These are phyloP conservation scores for Penicillium paxilli DNA, from an alignment of 495 filamentous ascomycete species.

Conservation along the genomic window DNA sequence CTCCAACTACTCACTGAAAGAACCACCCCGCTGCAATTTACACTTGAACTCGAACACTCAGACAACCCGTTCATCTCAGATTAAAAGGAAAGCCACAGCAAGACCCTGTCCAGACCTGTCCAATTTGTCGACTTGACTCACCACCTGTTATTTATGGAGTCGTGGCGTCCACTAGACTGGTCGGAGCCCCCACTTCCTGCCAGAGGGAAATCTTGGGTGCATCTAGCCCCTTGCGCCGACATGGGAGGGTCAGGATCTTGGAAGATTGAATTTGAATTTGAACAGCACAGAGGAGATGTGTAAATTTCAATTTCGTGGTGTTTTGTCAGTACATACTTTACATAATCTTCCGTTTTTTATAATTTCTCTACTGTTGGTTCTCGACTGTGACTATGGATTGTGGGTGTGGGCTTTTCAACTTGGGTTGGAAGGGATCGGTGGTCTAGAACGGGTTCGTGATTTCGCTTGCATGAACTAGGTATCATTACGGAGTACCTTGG, in stretches of 20 bases:
- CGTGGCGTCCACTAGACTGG: constrained; percentile 20
- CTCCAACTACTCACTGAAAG: not conserved
- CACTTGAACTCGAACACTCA: too few species aligned
- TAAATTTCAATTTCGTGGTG: not conserved
- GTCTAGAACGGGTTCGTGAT: not conserved
- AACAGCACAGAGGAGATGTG: not conserved
- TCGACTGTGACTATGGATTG: not conserved
- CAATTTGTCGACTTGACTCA: constrained; percentile 5
- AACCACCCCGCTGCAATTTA: not conserved
- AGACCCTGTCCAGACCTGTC: constrained; percentile 8
- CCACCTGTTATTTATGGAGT: constrained; percentile 16
- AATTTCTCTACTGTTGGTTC: not conserved
- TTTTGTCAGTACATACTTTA: not conserved
- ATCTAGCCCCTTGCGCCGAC: constrained; percentile 9
- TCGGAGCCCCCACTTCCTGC: constrained; percentile 12
- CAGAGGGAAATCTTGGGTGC: constrained; percentile 3
- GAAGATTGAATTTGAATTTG: too few species aligned
- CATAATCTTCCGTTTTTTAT: not conserved
- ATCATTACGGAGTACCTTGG: too few species aligned
- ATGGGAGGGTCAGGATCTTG: too few species aligned
- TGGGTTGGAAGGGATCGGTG: not conserved
- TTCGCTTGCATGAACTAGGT: not conserved
- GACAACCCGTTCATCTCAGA: not conserved
- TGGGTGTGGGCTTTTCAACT: not conserved
- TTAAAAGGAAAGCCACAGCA: not conserved